phyloP scores from a whole-genome alignment of 805 yeast genomes.

The Candida broadrunensis region DNA sequence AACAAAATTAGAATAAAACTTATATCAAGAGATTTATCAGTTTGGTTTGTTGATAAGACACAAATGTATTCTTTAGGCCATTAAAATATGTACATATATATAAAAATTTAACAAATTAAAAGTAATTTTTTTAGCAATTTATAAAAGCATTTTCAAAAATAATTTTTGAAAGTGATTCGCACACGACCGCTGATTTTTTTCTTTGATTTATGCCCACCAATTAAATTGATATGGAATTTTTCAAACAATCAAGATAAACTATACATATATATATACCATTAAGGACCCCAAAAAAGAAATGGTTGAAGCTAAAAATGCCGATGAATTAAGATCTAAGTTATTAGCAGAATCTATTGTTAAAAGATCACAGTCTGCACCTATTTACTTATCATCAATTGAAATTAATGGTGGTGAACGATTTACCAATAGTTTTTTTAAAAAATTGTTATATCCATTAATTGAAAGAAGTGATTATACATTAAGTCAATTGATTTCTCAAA shows the following conservation, averaged over 20 bases:
- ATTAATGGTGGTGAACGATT: conserved; percentile 43
- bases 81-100: not conserved
- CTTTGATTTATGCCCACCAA: no score
- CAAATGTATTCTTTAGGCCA: not conserved
- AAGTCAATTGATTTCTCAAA: conserved; percentile 32
- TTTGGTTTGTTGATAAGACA: no score
- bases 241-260: no score
- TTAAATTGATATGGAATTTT: no score
- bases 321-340: conserved; percentile 17
- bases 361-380: conserved; percentile 30
- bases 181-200: no score
- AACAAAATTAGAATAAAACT: not conserved
- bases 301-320: not conserved
- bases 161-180: no score
- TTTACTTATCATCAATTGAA: conserved; percentile 34
- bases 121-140: no score
- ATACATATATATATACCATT: no score
- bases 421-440: conserved; percentile 43
- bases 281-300: no score
- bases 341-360: conserved; percentile 28
- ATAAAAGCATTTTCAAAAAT: no score
- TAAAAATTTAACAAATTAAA: no score
- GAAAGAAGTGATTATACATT: conserved; percentile 42
- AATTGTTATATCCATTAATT: conserved; percentile 43
- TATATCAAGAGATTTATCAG: not conserved